phyloP scores from a whole-genome alignment of 1,139 yeast species.

The Hyphopichia burtonii region DNA sequence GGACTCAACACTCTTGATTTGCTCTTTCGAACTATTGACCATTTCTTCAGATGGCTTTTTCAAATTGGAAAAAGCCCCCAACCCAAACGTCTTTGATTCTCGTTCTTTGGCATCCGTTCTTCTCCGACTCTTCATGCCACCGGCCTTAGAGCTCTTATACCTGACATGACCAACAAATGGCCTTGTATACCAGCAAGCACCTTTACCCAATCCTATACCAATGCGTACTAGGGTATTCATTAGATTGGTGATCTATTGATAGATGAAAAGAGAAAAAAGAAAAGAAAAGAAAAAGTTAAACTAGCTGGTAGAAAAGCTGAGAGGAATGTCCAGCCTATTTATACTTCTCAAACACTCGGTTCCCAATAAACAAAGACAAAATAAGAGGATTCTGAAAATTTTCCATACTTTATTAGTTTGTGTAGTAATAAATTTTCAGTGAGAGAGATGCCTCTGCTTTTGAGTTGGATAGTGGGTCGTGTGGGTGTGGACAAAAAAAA shows the following conservation, averaged over 20 bases:
- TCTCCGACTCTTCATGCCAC: background rate
- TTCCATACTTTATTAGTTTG: background rate
- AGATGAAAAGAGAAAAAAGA: background rate
- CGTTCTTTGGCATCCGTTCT: background rate
- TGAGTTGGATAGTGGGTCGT: too few relatives aligned
- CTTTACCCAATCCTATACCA: background rate
- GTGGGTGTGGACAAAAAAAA: too few relatives aligned
- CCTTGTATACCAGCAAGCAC: background rate
- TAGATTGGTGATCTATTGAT: background rate
- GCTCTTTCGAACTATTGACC: conserved; percentile 19
- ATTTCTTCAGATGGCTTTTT: conserved; percentile 17
- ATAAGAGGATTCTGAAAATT: background rate
- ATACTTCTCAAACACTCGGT: background rate
- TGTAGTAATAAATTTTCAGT: background rate
- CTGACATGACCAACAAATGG: background rate
- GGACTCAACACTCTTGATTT: conserved; percentile 50
- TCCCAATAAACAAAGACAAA: too few relatives aligned
- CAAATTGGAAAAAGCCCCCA: conserved; percentile 11
- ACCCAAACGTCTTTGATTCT: background rate
- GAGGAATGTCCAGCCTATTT: background rate
- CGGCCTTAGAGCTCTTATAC: background rate
- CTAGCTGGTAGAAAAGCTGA: background rate
- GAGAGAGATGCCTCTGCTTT: background rate
- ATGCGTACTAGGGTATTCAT: background rate
- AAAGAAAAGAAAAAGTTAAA: background rate